A percentile compares a stretch with the other conserved stretches of the same genome.
phyloP scores from a whole-genome alignment of 805 yeast species.

The Ogataea wickerhamii region DNA sequence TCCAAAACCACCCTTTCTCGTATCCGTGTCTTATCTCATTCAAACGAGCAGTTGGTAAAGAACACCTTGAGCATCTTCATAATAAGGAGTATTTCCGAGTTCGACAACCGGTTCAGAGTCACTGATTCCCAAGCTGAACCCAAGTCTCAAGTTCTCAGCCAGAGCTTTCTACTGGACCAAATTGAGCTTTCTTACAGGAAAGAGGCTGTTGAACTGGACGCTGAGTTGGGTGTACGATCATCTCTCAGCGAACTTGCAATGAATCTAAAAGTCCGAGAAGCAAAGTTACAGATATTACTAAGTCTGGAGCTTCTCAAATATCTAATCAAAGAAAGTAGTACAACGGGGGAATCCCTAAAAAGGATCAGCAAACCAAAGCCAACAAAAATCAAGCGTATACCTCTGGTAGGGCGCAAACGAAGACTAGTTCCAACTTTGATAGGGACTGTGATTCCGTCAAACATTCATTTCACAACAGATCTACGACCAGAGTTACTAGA shows the following conservation, averaged over 20 bases:
- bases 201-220: constrained; percentile 1
- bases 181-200: constrained; percentile 12
- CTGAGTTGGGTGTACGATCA: constrained; percentile 6
- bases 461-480: constrained; percentile 27
- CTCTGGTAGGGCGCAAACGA: constrained; percentile 30
- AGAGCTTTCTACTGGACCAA: constrained; percentile 6
- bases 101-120: constrained; percentile 20
- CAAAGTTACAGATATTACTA: constrained; percentile 29
- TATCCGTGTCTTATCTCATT: constrained; percentile 25
- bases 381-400: constrained; percentile 4
- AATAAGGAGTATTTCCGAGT: constrained; percentile 16
- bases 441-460: constrained; percentile 28
- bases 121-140: background rate
- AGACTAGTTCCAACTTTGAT: constrained; percentile 32
- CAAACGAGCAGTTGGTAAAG: constrained; percentile 18
- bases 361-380: constrained; percentile 1
- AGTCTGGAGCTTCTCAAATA: constrained; percentile 26
- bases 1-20: constrained; percentile 31
- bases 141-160: background rate
- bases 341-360: constrained; percentile 1
- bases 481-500: constrained; percentile 11
- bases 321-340: constrained; percentile 4
- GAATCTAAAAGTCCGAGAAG: constrained; percentile 25
- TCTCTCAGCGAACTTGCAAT: constrained; percentile 8
- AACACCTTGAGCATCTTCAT: constrained; percentile 19